These are phyloP conservation scores for Trichoderma sp. DNA, from an alignment of 2,329 filamentous ascomycete species.

Conservation along the genomic window DNA sequence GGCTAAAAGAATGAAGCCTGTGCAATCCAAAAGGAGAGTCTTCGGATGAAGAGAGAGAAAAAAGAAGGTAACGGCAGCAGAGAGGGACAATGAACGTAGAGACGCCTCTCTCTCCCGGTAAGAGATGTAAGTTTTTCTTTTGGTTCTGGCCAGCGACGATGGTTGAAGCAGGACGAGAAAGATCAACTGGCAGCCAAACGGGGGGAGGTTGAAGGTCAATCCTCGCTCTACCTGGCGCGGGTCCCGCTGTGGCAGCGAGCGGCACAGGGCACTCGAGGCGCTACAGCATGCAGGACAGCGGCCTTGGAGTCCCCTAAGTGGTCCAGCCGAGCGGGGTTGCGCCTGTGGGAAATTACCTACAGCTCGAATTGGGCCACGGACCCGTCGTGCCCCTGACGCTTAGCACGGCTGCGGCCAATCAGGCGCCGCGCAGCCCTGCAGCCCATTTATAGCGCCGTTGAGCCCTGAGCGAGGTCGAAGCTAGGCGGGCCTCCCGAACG, in stretches of 20 bases:
- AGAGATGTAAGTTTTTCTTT: conserved; percentile 5
- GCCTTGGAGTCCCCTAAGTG: conserved; percentile 9
- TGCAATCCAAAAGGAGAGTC: conserved; percentile 28
- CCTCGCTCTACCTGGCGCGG: not conserved
- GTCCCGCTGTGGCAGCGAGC: conserved; percentile 7
- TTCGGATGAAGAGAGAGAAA: conserved; percentile 10
- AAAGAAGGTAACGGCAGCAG: conserved; percentile 23
- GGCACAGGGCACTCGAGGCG: not conserved
- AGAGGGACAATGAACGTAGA: conserved; percentile 22
- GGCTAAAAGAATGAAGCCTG: conserved; percentile 34
- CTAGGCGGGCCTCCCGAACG: conserved; percentile 4
- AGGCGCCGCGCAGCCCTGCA: not conserved
- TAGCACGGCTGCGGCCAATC: conserved; percentile 7
- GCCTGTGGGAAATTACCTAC: conserved; percentile 15
- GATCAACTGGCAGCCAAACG: not conserved
- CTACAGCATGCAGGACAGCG: conserved; percentile 19
- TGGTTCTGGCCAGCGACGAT: conserved; percentile 19
- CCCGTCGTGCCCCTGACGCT: conserved; percentile 15
- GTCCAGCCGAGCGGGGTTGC: conserved; percentile 5
- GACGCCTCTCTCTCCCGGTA: conserved; percentile 13
- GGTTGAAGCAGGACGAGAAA: conserved; percentile 13
- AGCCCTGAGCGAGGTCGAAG: not conserved
- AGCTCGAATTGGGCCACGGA: not conserved
- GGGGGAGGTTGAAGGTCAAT: not conserved
- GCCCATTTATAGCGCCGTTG: conserved; percentile 9